Evolutionary conservation across 371 early-diverging fungal genomes (phyloP), one percentile per base, ranked within the genome.

Genomic region (Mucor plumbeus): DNA sequence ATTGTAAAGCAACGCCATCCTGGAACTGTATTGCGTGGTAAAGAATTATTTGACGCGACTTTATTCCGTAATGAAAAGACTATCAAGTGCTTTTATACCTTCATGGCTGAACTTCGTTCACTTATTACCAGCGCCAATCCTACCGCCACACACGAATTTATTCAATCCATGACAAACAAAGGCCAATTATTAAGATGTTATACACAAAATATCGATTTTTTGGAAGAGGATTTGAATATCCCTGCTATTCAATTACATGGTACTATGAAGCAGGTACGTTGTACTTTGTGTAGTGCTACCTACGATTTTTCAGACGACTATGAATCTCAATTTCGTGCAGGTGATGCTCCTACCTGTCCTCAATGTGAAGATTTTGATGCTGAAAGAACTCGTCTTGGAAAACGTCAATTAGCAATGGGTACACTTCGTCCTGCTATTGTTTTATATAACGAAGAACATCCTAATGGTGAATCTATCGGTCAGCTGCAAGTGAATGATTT

Each of bases 181-280:
- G 92, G 92, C 40, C 87, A 89, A 65, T 77, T 97, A 39, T 71
- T 92, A 17, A 85, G 99, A 17, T 96, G 95, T 77, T 99, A 99
- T 71, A 97, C 98, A 55, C 99, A 99, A 80, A 99, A 99, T 78
- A 98, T 99, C 69, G 99, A 99, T 71, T 91, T 95, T 60, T 78
- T 99, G n/a, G 98, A 99, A 75, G 87, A 84, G 19, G 79, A 85
- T n/a, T 65, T 86, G 5, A 81, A 85, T 35, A 74, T 89, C 38
- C 81, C 82, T 26, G 93, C 95, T 1, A 92, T 99, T 17, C 95
- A 95, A 74, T 83, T 99, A 15, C 98, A 99, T 81, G 99, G 99
- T 11, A 88, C 92, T 17, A 88, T 98, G 79, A 87, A 90, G 61
- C 85, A 83, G 34, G 89, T 97, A 26, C 85, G 90, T 59, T 98